Base-by-base conservation (phyloP, 768 basidiomycete species). In the Rubroboletus pulcherrimus region DNA sequence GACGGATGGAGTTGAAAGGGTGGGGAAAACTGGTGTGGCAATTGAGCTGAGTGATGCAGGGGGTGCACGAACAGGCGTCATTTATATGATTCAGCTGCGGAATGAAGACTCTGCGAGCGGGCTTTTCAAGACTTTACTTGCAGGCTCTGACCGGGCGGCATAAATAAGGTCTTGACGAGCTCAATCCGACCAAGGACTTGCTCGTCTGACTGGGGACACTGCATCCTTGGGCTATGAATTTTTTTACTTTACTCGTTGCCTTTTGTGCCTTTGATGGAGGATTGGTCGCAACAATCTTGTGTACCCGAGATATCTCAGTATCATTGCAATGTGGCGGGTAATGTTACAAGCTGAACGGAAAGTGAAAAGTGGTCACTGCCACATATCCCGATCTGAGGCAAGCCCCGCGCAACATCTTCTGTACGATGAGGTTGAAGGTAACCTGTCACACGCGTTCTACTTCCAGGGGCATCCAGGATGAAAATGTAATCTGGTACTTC, bases 11-110 rank as follows among this genome's bases (percentile, higher is more conserved):
- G 96, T 98, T 29, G 97, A 99, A 74, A 81, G 96, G 44, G 96
- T 99, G n/a, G 97, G 92, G 21, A 98, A 96, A 75, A 98, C 96
- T 3, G 97, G 97, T 14, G 88, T 99, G 39, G 97, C 97, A 43
- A 87, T 99, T 59, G 96, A 98, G 72, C 74, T 99, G 49, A 94
- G 91, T 71, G 91, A 95, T 75, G 60, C 70, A 0, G 80, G 85
- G 54, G 97, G 97, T n/a, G 71, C 82, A 47, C 82, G 96, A 56
- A 95, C 95, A 14, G 97, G 96, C 26, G 85, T 98, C 67, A 77
- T 98, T 53, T 97, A 99, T 72, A 97, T 99, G 97, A 86, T 98
- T 52, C 95, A 98, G 73, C 73, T 95, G 44, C 85, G 92, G 61
- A 95, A 91, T 70, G 96, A 98, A 74, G 81, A 80, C 46, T 84